Evolutionary conservation across 179 eudicot species (phyloP).

Genomic region (Actinidia arguta): DNA sequence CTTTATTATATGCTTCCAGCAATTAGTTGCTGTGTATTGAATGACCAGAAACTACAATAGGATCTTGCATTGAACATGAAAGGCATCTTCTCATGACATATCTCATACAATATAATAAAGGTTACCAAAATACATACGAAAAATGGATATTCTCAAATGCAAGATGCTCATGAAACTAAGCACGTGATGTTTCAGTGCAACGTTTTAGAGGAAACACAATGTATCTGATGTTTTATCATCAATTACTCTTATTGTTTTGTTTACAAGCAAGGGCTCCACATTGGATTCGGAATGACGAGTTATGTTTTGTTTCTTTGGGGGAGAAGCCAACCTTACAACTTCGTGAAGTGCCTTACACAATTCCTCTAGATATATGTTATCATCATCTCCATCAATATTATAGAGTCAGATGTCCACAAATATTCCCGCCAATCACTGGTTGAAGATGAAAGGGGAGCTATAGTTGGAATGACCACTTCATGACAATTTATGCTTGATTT

Average conservation of each 20-base stretch:
- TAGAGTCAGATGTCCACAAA: conserved; percentile 50
- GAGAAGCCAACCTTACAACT: conserved; percentile 64
- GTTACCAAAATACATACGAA: not conserved
- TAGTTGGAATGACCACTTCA: conserved; percentile 31
- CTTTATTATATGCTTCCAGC: not conserved
- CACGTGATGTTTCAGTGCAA: not conserved
- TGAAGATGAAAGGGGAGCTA: conserved; percentile 39
- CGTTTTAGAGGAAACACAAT: not conserved
- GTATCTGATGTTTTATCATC: too few relatives aligned
- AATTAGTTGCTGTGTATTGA: not conserved
- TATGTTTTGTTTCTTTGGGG: conserved; percentile 38
- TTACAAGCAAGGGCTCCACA: conserved; percentile 30
- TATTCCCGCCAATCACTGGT: conserved; percentile 46
- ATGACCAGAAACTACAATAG: conserved; percentile 8
- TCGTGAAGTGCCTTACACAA: conserved; percentile 75
- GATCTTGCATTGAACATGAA: not conserved
- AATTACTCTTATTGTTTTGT: conserved; percentile 37
- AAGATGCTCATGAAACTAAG: not conserved
- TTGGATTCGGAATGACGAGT: conserved; percentile 28
- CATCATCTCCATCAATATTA: too few relatives aligned
- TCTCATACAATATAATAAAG: not conserved
- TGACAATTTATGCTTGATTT: conserved; percentile 24
- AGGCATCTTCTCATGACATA: not conserved
- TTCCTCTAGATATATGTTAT: conserved; percentile 66
- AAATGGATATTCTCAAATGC: not conserved